phyloP scores from a whole-genome alignment of 2,329 filamentous ascomycete species.

The Alternaria viburni region DNA sequence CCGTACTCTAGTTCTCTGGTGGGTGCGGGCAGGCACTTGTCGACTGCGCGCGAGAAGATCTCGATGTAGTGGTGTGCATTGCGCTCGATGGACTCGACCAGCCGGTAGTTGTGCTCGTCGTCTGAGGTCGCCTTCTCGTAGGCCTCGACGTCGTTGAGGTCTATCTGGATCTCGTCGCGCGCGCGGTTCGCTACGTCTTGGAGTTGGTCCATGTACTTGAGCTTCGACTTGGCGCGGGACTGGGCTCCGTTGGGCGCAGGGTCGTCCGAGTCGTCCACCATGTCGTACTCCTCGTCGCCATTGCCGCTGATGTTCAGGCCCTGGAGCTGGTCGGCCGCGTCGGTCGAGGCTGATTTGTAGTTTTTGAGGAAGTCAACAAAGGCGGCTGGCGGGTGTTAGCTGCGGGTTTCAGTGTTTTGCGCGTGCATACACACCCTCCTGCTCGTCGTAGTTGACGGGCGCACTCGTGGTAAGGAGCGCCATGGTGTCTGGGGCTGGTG shows the following conservation, averaged over 20 bases:
- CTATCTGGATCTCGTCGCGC: constrained; percentile 78
- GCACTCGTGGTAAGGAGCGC: constrained; percentile 81
- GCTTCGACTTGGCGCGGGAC: constrained; percentile 60
- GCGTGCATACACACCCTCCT: constrained; percentile 69
- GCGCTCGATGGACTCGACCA: constrained; percentile 83
- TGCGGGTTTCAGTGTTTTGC: constrained; percentile 16
- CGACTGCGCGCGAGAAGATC: constrained; percentile 84
- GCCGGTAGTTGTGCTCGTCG: constrained; percentile 65
- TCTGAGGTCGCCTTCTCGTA: constrained; percentile 73
- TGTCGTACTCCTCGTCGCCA: constrained; percentile 89
- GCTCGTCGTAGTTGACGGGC: constrained; percentile 85
- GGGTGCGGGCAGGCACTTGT: constrained; percentile 82
- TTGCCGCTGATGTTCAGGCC: constrained; percentile 87
- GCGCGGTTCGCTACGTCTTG: constrained; percentile 86
- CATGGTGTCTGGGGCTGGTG: constrained; percentile 62
- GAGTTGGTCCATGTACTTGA: constrained; percentile 88
- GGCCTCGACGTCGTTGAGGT: constrained; percentile 84
- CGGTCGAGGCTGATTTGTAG: constrained; percentile 80
- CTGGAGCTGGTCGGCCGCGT: constrained; percentile 81
- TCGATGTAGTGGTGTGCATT: constrained; percentile 98
- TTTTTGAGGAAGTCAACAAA: constrained; percentile 87
- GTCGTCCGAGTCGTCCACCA: constrained; percentile 82
- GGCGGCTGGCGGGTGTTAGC: constrained; percentile 63
- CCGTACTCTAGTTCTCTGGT: constrained; percentile 76
- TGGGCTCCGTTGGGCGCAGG: constrained; percentile 55